Evolutionary conservation across 2,329 filamentous ascomycete species (phyloP).

Genomic region (Hymenoscyphus albidus): DNA sequence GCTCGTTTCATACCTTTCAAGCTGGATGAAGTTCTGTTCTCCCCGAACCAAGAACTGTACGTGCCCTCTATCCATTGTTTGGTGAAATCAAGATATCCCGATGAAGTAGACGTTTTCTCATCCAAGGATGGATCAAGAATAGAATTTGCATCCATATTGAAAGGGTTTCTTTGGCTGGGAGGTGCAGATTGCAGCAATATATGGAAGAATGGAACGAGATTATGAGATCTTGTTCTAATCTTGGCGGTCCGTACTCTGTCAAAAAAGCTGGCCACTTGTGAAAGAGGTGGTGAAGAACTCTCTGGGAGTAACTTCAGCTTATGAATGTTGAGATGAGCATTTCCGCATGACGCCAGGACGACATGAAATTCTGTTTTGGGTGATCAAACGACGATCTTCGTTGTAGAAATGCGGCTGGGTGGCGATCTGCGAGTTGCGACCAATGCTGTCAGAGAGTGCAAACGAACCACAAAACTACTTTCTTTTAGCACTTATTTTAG

Average conservation of each 20-base stretch:
- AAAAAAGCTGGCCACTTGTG: not conserved
- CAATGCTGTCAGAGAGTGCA: slow-evolving; percentile 2
- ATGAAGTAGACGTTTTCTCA: slow-evolving; percentile 17
- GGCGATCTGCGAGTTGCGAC: slow-evolving; percentile 7
- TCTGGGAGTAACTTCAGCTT: no score
- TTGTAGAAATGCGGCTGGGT: not conserved
- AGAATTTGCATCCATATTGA: slow-evolving; percentile 4
- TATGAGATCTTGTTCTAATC: not conserved
- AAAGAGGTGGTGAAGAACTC: not conserved
- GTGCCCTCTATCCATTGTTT: slow-evolving; percentile 32
- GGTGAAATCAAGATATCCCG: slow-evolving; percentile 24
- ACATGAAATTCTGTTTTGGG: not conserved
- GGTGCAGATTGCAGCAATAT: not conserved
- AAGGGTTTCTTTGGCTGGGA: not conserved
- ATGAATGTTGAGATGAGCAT: no score
- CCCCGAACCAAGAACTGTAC: slow-evolving; percentile 31
- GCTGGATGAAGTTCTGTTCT: slow-evolving; percentile 31
- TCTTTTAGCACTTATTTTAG: not conserved
- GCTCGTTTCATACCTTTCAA: slow-evolving; percentile 24
- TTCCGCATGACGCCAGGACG: no score
- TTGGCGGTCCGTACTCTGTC: not conserved
- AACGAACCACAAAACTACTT: not conserved
- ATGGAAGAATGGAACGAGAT: not conserved
- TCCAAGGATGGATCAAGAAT: slow-evolving; percentile 10
- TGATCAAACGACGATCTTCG: not conserved